Evolutionary conservation across 345 rosid genomes (phyloP).

Genomic region (Acer saccharum): DNA sequence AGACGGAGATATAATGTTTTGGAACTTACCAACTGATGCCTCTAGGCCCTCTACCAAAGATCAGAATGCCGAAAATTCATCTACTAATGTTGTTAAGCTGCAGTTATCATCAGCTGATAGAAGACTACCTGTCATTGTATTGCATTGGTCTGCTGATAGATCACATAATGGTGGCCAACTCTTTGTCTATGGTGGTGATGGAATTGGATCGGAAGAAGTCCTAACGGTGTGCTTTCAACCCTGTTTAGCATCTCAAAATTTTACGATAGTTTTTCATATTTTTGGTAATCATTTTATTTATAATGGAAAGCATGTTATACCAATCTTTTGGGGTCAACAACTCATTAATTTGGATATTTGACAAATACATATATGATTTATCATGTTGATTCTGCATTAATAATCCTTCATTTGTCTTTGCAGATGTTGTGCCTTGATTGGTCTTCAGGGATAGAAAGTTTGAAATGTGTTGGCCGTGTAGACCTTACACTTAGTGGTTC

Average conservation of each 20-base stretch:
- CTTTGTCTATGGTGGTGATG: slow-evolving; percentile 85
- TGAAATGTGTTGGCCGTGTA: slow-evolving; percentile 62
- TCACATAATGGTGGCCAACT: slow-evolving; percentile 61
- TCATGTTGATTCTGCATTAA: not conserved
- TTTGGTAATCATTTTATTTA: not conserved
- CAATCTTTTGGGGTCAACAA: not conserved
- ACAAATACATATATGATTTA: not conserved
- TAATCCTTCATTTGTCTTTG: slow-evolving; percentile 18
- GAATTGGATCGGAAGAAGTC: slow-evolving; percentile 84
- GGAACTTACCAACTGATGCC: slow-evolving; percentile 50
- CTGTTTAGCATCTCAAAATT: slow-evolving; percentile 13
- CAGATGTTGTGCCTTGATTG: slow-evolving; percentile 80
- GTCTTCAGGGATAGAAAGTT: slow-evolving; percentile 61
- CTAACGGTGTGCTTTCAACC: slow-evolving; percentile 54
- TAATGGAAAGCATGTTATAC: not conserved
- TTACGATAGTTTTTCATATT: not conserved
- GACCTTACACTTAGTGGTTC: slow-evolving; percentile 76
- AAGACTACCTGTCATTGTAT: slow-evolving; percentile 80
- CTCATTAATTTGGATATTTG: not conserved
- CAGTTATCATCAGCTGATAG: slow-evolving; percentile 66
- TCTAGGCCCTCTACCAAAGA: slow-evolving; percentile 27
- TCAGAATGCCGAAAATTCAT: slow-evolving; percentile 42
- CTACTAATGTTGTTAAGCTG: slow-evolving; percentile 61
- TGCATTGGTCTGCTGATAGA: slow-evolving; percentile 62
- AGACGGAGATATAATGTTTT: slow-evolving; percentile 85